Base-by-base conservation (phyloP, 2,329 filamentous ascomycete genomes). In the Calonectria pseudoturangicola region DNA sequence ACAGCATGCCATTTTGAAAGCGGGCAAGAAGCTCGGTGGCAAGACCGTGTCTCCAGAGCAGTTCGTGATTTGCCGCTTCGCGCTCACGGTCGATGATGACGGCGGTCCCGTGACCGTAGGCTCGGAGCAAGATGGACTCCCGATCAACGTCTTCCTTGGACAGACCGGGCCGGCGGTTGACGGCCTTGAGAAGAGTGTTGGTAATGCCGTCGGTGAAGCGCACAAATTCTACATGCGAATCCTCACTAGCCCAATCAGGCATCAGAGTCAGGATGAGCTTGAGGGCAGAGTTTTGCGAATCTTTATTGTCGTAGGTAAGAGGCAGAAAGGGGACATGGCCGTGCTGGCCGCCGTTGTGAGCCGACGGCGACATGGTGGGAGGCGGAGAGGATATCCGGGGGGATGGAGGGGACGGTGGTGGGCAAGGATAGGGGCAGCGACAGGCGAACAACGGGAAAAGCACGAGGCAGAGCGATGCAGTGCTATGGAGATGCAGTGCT, bases 141-240 rank as follows among this genome's bases (percentile, higher is more conserved):
- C 90, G 89, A 84, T 98, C 96, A 77, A 96, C 89, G 66, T 95
- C 91, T n/a, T 81, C 74, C 79, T 93, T 90, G 64, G 94, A 93
- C 76, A 93, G 88, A 63, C 94, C 94, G 1, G 87, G 83, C 30
- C 88, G 88, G 77, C 88, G 90, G 83, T 95, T 94, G 81, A 94
- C 86, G n/a, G 93, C 92, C 83, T 96, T 96, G 75, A 95, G 88
- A 62, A 96, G 87, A 63, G 96, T 98, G 86, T 99, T 99, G 77
- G 97, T 99, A 86, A 98, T 99, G 82, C 97, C 97, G 81, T 99
- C 97, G 47, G 95, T 99, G 87, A 98, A 99, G 76, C 94, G 93
- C 77, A 95, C 89, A 82, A 98, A 95, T 81, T 97, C 92, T 79
- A 99, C 89, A 51, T 93, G 90, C 70, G 94, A 93, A 76, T 92